phyloP scores from a whole-genome alignment of 305 asterid genomes.

The Rubia peregrina region DNA sequence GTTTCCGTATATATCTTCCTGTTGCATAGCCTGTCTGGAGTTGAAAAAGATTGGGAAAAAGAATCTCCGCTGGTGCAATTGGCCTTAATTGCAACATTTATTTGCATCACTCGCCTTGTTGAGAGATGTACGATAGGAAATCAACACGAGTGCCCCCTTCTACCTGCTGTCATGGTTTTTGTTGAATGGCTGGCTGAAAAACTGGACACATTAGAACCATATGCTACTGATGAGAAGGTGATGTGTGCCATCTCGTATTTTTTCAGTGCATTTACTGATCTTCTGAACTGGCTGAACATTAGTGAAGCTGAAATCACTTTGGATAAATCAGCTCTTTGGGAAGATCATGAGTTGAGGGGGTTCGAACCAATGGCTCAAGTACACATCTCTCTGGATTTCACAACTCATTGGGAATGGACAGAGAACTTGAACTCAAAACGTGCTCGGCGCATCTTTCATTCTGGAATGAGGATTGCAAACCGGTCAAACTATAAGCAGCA shows the following conservation, averaged over 20 bases:
- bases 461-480: slow-evolving; percentile 35
- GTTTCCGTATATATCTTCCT: slow-evolving; percentile 68
- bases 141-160: slow-evolving; percentile 40
- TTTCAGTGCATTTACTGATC: slow-evolving; percentile 41
- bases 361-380: slow-evolving; percentile 44
- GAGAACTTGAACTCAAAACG: slow-evolving; percentile 30
- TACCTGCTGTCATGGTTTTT: slow-evolving; percentile 60
- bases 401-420: slow-evolving; percentile 31
- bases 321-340: slow-evolving; percentile 63
- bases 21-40: slow-evolving; percentile 35
- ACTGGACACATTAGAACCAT: slow-evolving; percentile 33
- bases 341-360: slow-evolving; percentile 80
- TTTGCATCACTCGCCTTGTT: slow-evolving; percentile 55
- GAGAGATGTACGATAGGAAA: slow-evolving; percentile 46
- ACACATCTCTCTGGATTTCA: slow-evolving; percentile 52
- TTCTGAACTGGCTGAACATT: slow-evolving; percentile 39
- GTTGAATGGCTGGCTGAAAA: slow-evolving; percentile 64
- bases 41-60: slow-evolving; percentile 23
- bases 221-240: slow-evolving; percentile 46
- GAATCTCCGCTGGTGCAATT: slow-evolving; percentile 31
- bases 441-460: slow-evolving; percentile 38
- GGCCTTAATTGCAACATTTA: slow-evolving; percentile 51
- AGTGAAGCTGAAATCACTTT: slow-evolving; percentile 18
- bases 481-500: slow-evolving; percentile 9
- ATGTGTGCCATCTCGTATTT: slow-evolving; percentile 50